These are phyloP conservation scores for Pseudogymnoascus sp. DNA, from an alignment of 2,329 filamentous ascomycete species.

Conservation along the genomic window DNA sequence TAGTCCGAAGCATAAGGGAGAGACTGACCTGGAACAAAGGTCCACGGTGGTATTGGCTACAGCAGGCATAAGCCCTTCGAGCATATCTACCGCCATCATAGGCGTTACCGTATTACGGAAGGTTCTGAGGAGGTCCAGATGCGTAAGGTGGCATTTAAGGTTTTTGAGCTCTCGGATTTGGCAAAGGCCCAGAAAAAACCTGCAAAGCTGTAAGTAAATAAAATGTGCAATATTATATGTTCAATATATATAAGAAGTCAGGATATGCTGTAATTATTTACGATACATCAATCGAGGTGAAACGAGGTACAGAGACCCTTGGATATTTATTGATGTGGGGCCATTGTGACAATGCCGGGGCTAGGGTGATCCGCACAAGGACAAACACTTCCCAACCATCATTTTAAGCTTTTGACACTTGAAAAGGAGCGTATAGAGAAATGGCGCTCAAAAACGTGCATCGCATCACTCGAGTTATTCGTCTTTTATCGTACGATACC, in stretches of 20 bases:
- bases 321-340: too few species aligned
- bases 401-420: too few species aligned
- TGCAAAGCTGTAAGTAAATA: neutral
- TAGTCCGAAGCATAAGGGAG: neutral
- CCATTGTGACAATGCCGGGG: too few species aligned
- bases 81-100: constrained; percentile 58
- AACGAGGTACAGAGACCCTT: too few species aligned
- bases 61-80: constrained; percentile 53
- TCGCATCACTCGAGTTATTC: neutral
- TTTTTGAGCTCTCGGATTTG: constrained; percentile 44
- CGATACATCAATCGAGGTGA: too few species aligned
- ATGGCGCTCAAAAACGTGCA: neutral
- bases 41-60: constrained; percentile 53
- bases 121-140: constrained; percentile 60
- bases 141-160: constrained; percentile 51
- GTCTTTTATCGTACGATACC: neutral
- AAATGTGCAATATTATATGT: neutral
- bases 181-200: constrained; percentile 28
- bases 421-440: neutral
- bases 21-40: neutral
- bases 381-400: too few species aligned
- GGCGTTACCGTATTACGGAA: constrained; percentile 56
- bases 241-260: neutral
- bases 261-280: too few species aligned
- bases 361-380: too few species aligned